Evolutionary conservation across 2,329 filamentous ascomycete genomes (phyloP).

Genomic region (Dactylonectria macrodidyma): DNA sequence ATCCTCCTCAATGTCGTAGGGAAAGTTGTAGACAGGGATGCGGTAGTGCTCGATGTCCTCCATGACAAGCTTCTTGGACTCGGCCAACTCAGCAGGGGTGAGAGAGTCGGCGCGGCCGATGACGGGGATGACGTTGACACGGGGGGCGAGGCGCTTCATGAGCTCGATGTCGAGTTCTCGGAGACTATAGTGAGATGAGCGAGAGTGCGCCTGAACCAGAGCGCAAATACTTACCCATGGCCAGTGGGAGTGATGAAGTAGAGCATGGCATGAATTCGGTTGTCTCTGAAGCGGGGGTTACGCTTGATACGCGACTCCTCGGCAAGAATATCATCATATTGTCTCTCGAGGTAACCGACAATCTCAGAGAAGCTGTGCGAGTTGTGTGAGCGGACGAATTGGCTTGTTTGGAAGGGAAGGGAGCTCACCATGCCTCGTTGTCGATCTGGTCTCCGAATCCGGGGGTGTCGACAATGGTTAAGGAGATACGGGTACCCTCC

Average conservation of each 20-base stretch:
- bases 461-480: conserved; percentile 98
- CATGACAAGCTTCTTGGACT: conserved; percentile 99
- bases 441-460: conserved; percentile 99
- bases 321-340: conserved; percentile 99
- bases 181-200: conserved; percentile 70
- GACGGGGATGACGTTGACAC: conserved; percentile 98
- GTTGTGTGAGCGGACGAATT: conserved; percentile 26
- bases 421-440: conserved; percentile 91
- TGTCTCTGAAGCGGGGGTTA: conserved; percentile 99
- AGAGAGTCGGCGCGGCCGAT: conserved; percentile 99
- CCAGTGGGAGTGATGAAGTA: conserved; percentile 99
- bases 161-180: conserved; percentile 99
- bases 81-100: conserved; percentile 94
- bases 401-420: neutral
- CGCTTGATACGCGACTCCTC: conserved; percentile 99
- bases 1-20: conserved; percentile 99
- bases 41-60: conserved; percentile 99
- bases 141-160: conserved; percentile 98
- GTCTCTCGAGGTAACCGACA: conserved; percentile 96
- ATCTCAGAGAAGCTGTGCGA: conserved; percentile 90
- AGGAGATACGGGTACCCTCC: conserved; percentile 96
- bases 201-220: neutral
- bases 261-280: conserved; percentile 96
- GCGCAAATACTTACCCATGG: conserved; percentile 76
- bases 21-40: conserved; percentile 99